A percentile compares a stretch with the other conserved stretches of the same genome.
phyloP scores from a whole-genome alignment of 108 stramenopile genomes.

The Fragilaria radians region DNA sequence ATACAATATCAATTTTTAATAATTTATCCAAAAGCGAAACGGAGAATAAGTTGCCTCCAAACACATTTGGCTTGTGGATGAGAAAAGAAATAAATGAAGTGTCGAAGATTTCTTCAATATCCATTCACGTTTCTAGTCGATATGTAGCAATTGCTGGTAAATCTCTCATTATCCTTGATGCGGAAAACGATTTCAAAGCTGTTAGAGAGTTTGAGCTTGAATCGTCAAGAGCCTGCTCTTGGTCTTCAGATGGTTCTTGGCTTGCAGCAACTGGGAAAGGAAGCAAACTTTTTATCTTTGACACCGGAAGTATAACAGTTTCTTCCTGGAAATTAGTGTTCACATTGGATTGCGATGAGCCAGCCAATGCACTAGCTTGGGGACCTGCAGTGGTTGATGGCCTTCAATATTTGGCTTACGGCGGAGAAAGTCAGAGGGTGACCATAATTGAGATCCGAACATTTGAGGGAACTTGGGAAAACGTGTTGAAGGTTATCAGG shows the following conservation, averaged over 20 bases:
- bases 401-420: conserved; percentile 60
- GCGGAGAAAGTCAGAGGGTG: conserved; percentile 46
- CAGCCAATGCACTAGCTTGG: conserved; percentile 61
- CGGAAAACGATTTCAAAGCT: conserved; percentile 26
- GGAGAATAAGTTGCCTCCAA: conserved; percentile 15
- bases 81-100: conserved; percentile 47
- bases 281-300: conserved; percentile 44
- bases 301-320: conserved; percentile 22
- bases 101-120: conserved; percentile 22
- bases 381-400: conserved; percentile 37
- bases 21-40: conserved; percentile 15
- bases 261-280: conserved; percentile 46
- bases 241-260: conserved; percentile 51
- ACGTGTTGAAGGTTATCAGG: conserved; percentile 38
- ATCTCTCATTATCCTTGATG: conserved; percentile 28
- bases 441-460: conserved; percentile 53
- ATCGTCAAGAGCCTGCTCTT: conserved; percentile 23
- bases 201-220: conserved; percentile 14
- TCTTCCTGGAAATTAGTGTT: conserved; percentile 43
- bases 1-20: conserved; percentile 41
- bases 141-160: conserved; percentile 41
- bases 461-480: conserved; percentile 57
- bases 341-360: conserved; percentile 23
- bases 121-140: conserved; percentile 40
- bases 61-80: conserved; percentile 35